These are phyloP conservation scores for Pleodorina starrii DNA, from an alignment of 139 green algal species.

Conservation along the genomic window DNA sequence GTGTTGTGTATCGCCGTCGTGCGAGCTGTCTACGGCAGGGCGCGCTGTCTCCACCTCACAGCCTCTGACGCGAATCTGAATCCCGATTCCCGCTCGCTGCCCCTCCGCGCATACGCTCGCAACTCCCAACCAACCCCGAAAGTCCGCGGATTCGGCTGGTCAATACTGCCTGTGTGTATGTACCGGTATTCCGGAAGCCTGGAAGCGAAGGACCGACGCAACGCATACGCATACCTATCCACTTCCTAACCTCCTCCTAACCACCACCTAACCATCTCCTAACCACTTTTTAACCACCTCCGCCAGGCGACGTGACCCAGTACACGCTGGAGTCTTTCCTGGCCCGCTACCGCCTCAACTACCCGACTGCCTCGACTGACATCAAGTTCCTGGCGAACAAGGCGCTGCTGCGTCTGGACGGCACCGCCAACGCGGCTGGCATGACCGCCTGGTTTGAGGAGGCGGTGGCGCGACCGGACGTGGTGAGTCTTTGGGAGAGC, in stretches of 20 bases:
- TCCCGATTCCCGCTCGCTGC: no score
- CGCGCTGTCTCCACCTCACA: no score
- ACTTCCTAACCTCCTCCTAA: not conserved
- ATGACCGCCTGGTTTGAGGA: slow-evolving; percentile 83
- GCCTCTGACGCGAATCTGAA: no score
- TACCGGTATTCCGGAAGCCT: not conserved
- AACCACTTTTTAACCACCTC: not conserved
- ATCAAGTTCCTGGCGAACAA: slow-evolving; percentile 58
- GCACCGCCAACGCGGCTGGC: not conserved
- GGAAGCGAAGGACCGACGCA: not conserved
- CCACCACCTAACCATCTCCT: not conserved
- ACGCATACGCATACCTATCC: not conserved
- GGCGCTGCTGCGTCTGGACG: slow-evolving; percentile 53
- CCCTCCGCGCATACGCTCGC: no score
- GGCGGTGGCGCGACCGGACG: slow-evolving; percentile 74
- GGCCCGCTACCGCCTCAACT: slow-evolving; percentile 14
- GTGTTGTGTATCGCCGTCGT: no score
- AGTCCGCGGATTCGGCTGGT: not conserved
- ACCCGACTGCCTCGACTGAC: not conserved
- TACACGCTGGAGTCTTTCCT: slow-evolving; percentile 51
- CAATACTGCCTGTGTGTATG: not conserved
- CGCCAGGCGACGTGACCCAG: not conserved
- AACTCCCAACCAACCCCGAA: not conserved
- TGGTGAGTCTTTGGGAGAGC: no score
- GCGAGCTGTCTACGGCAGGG: no score